Conservation (phyloP, 352 stramenopile species). For the Globisporangium acanthophoron region DNA sequence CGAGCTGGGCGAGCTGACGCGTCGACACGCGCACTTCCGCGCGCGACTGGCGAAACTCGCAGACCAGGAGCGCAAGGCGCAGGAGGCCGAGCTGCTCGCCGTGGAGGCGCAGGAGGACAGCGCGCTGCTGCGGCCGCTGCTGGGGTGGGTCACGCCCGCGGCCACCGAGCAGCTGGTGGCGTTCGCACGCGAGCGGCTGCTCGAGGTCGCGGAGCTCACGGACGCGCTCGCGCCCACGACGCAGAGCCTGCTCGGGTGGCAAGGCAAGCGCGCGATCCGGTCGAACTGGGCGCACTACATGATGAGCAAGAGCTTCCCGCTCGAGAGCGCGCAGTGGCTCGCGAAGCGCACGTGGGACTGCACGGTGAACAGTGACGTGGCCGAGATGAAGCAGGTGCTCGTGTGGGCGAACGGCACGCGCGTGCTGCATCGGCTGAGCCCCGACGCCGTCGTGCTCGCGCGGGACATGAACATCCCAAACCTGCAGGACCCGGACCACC, state of each 20-base stretch:
- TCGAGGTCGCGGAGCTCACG: slow-evolving; percentile 17
- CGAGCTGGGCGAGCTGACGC: slow-evolving; percentile 10
- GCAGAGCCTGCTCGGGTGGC: slow-evolving; percentile 39
- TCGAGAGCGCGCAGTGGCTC: slow-evolving; percentile 20
- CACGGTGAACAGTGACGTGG: slow-evolving; percentile 21
- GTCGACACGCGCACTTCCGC: slow-evolving; percentile 21
- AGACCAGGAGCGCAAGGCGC: slow-evolving; percentile 12
- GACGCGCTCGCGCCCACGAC: slow-evolving; percentile 8
- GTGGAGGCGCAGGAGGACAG: slow-evolving; percentile 7
- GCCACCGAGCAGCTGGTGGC: slow-evolving; percentile 13
- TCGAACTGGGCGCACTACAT: slow-evolving; percentile 38
- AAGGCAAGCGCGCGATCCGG: slow-evolving; percentile 30
- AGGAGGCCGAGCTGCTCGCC: slow-evolving; percentile 1
- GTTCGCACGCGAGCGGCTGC: slow-evolving; percentile 20
- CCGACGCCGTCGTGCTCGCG: slow-evolving; percentile 21
- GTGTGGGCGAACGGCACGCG: slow-evolving; percentile 30
- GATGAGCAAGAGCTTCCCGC: slow-evolving; percentile 37
- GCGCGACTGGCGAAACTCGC: slow-evolving; percentile 4
- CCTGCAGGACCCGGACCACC: slow-evolving; percentile 19
- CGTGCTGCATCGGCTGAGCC: slow-evolving; percentile 23
- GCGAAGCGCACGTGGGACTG: slow-evolving; percentile 31
- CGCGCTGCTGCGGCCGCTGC: slow-evolving; percentile 10
- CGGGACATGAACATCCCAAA: slow-evolving; percentile 25
- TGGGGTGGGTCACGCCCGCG: slow-evolving; percentile 13
- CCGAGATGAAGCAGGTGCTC: slow-evolving; percentile 21